A percentile compares a stretch with the other conserved stretches of the same genome.
These are phyloP conservation scores for Colletotrichum kahawae DNA, from an alignment of 2,329 filamentous ascomycete species.

Conservation along the genomic window DNA sequence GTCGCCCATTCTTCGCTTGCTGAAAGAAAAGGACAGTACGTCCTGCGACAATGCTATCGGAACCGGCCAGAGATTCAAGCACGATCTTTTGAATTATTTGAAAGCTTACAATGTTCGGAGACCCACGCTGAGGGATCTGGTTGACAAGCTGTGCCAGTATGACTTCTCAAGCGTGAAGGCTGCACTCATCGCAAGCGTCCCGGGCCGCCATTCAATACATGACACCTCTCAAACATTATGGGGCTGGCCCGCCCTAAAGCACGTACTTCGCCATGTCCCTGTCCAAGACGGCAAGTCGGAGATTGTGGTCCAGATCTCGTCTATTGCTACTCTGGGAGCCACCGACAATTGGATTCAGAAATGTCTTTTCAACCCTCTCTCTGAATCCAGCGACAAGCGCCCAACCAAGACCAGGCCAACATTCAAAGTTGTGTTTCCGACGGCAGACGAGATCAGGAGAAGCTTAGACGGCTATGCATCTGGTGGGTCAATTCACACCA, in stretches of 20 bases:
- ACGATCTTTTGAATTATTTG: slow-evolving; percentile 76
- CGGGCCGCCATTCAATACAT: slow-evolving; percentile 64
- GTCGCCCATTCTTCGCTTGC: slow-evolving; percentile 71
- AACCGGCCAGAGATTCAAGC: slow-evolving; percentile 72
- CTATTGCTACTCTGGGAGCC: slow-evolving; percentile 78
- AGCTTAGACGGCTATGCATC: slow-evolving; percentile 81
- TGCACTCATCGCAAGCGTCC: slow-evolving; percentile 79
- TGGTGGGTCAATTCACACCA: slow-evolving; percentile 83
- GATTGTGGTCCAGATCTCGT: slow-evolving; percentile 74
- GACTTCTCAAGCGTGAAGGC: slow-evolving; percentile 75
- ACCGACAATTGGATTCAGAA: slow-evolving; percentile 75
- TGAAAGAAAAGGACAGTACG: slow-evolving; percentile 16
- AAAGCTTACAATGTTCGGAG: slow-evolving; percentile 67
- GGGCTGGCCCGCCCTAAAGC: slow-evolving; percentile 75
- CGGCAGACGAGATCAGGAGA: slow-evolving; percentile 75
- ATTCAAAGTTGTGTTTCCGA: slow-evolving; percentile 82
- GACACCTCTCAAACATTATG: slow-evolving; percentile 63
- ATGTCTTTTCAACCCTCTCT: slow-evolving; percentile 61
- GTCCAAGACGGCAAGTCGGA: slow-evolving; percentile 45
- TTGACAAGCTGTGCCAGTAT: slow-evolving; percentile 61
- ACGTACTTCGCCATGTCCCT: slow-evolving; percentile 61
- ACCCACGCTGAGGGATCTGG: slow-evolving; percentile 58
- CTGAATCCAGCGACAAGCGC: slow-evolving; percentile 31
- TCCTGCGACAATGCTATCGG: neutral
- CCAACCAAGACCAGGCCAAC: slow-evolving; percentile 40